Percentiles rank a stretch among this genome's conserved stretches.
Evolutionary conservation across 768 basidiomycete genomes (phyloP).

Genomic region (Trametes sanguinea): DNA sequence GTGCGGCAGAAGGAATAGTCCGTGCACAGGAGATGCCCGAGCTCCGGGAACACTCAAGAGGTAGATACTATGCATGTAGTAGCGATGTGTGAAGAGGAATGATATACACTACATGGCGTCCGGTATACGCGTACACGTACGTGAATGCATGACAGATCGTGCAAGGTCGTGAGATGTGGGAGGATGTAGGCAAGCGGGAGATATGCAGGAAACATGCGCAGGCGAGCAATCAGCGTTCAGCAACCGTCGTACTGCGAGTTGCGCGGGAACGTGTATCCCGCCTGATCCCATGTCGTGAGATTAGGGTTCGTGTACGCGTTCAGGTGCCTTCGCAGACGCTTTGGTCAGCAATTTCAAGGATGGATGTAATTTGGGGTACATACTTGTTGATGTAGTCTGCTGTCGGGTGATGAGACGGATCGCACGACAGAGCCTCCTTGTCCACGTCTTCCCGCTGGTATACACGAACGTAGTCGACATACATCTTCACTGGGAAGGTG

Average conservation of each 20-base stretch:
- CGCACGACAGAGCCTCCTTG: slow-evolving; percentile 66
- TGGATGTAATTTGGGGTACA: background rate
- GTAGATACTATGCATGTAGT: slow-evolving; percentile 9
- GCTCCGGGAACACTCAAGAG: background rate
- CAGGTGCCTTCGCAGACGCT: slow-evolving; percentile 35
- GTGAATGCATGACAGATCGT: slow-evolving; percentile 23
- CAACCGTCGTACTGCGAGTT: slow-evolving; percentile 50
- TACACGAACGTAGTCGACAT: slow-evolving; percentile 87
- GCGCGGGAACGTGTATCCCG: slow-evolving; percentile 73
- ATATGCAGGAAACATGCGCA: background rate
- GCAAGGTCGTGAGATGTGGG: slow-evolving; percentile 18
- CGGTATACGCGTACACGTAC: slow-evolving; percentile 20
- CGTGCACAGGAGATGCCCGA: background rate
- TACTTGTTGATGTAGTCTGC: slow-evolving; percentile 73
- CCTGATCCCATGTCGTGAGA: slow-evolving; percentile 81
- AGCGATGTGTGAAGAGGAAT: background rate
- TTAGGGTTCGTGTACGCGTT: slow-evolving; percentile 79
- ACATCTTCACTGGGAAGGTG: slow-evolving; percentile 77
- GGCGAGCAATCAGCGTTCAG: slow-evolving; percentile 24
- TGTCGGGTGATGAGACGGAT: slow-evolving; percentile 79
- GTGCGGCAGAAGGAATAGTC: background rate
- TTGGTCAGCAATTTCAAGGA: background rate
- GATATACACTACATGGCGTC: slow-evolving; percentile 23
- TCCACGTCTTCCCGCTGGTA: slow-evolving; percentile 76
- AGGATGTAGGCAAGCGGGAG: slow-evolving; percentile 4